Conservation (phyloP, 2,329 filamentous ascomycete genomes). For the Talaromyces sp. region DNA sequence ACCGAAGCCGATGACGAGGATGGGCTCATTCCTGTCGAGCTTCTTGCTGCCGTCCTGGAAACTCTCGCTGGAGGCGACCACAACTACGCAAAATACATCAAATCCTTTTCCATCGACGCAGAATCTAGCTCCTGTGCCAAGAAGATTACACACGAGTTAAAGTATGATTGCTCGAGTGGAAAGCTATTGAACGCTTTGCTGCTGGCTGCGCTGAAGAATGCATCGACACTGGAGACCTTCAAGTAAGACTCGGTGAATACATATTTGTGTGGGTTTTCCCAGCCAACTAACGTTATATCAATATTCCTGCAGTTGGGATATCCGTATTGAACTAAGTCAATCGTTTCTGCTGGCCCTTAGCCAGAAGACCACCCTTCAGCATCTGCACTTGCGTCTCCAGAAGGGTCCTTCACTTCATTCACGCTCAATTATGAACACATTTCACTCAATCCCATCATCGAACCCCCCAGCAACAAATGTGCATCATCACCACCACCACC, state of each 20-base stretch:
- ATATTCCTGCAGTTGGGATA: slow-evolving; percentile 52
- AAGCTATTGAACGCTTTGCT: slow-evolving; percentile 61
- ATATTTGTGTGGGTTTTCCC: not conserved
- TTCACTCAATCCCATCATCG: slow-evolving; percentile 21
- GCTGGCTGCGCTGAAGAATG: slow-evolving; percentile 52
- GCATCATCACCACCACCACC: slow-evolving; percentile 14
- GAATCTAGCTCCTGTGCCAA: slow-evolving; percentile 49
- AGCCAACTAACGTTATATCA: slow-evolving; percentile 1
- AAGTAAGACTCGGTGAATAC: slow-evolving; percentile 33
- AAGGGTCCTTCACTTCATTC: slow-evolving; percentile 51
- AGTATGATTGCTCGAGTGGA: slow-evolving; percentile 52
- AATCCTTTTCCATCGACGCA: slow-evolving; percentile 53
- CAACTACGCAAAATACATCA: slow-evolving; percentile 56
- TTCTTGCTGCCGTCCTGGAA: slow-evolving; percentile 54
- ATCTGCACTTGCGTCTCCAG: slow-evolving; percentile 56
- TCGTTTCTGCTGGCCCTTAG: slow-evolving; percentile 55
- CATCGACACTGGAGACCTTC: slow-evolving; percentile 53
- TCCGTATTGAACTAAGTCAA: slow-evolving; percentile 57
- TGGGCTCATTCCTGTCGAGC: slow-evolving; percentile 52
- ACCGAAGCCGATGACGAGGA: slow-evolving; percentile 53
- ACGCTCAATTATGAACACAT: slow-evolving; percentile 47
- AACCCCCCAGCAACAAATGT: slow-evolving; percentile 10
- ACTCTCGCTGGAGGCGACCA: slow-evolving; percentile 60
- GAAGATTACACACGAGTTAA: slow-evolving; percentile 49
- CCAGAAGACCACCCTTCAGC: slow-evolving; percentile 46